phyloP scores from a whole-genome alignment of 2,329 filamentous ascomycete species.

The Aspergillus sp. region DNA sequence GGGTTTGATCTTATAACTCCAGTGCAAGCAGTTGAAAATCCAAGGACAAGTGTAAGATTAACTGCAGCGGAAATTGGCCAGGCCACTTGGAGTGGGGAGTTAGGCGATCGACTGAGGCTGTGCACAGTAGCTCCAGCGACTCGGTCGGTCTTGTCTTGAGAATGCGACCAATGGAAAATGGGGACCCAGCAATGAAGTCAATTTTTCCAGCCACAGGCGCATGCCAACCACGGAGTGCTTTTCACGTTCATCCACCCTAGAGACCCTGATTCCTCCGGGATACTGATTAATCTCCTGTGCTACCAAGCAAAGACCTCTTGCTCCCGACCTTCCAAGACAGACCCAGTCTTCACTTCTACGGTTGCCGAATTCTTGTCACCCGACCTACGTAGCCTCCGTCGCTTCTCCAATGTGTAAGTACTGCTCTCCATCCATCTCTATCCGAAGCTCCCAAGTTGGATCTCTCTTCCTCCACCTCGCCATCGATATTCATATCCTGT shows the following conservation, averaged over 20 bases:
- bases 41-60: background rate
- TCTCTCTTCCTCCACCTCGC: too few species aligned
- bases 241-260: background rate
- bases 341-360: slow-evolving; percentile 9
- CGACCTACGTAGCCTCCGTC: slow-evolving; percentile 9
- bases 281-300: background rate
- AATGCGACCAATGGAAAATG: background rate
- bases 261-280: background rate
- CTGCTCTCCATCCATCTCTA: background rate
- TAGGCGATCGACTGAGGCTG: background rate
- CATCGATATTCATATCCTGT: slow-evolving; percentile 2
- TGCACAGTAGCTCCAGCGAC: background rate
- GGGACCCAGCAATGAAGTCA: background rate
- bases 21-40: background rate
- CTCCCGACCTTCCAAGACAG: background rate
- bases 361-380: slow-evolving; percentile 3
- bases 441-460: too few species aligned
- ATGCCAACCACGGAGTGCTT: background rate
- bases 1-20: background rate
- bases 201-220: slow-evolving; percentile 5
- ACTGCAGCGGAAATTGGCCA: too few species aligned
- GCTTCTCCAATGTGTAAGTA: slow-evolving; percentile 24
- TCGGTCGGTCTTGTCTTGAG: background rate
- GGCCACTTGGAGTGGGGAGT: background rate
- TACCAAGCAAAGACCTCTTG: background rate